Percentiles rank a stretch among this genome's conserved stretches.
Evolutionary conservation across 2,329 filamentous ascomycete species (phyloP).

Genomic region (Colletotrichum lindemuthianum): DNA sequence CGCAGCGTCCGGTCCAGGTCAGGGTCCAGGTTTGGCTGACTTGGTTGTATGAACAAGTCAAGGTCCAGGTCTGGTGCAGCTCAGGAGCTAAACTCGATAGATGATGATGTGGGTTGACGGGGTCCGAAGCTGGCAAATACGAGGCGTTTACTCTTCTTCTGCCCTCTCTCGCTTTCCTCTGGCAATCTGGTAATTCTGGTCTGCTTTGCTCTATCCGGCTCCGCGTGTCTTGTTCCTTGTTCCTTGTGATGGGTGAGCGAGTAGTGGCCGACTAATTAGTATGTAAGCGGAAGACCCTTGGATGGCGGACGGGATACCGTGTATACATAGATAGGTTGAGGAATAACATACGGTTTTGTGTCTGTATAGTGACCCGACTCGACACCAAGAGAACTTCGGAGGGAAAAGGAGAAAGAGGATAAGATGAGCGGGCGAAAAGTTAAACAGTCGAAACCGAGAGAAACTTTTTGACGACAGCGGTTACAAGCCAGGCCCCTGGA

Average conservation of each 20-base stretch:
- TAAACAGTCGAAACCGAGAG: background rate
- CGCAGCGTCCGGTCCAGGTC: background rate
- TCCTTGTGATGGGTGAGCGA: background rate
- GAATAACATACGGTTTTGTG: no score
- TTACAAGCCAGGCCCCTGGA: constrained; percentile 15
- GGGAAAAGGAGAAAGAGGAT: background rate
- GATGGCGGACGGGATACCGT: no score
- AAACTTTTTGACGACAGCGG: constrained; percentile 15
- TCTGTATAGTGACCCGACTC: no score
- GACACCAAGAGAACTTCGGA: no score
- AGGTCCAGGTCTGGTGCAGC: background rate
- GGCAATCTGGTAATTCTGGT: background rate
- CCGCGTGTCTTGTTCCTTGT: background rate
- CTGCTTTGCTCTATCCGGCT: background rate
- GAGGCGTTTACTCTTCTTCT: background rate
- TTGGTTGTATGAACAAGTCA: no score
- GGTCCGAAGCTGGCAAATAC: constrained; percentile 7
- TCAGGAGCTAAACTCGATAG: background rate
- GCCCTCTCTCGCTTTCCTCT: background rate
- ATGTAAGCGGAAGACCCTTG: constrained; percentile 3
- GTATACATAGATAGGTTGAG: no score
- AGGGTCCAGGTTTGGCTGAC: background rate
- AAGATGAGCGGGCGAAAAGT: background rate
- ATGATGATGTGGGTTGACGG: background rate
- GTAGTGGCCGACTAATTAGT: constrained; percentile 14